Conservation (phyloP, 2,329 filamentous ascomycete genomes). For the Botrytis medusae region DNA sequence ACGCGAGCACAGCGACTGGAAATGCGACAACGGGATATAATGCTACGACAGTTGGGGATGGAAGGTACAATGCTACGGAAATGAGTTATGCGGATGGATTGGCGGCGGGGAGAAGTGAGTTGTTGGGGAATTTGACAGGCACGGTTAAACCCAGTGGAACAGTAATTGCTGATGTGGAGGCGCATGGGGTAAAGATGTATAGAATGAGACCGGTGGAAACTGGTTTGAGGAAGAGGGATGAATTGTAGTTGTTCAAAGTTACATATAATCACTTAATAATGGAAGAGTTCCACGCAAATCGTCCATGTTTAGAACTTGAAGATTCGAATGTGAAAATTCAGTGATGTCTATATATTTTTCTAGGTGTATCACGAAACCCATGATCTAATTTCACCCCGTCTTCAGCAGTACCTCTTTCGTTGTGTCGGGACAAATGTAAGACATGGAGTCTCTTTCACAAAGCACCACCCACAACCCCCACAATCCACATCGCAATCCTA, state of each 20-base stretch:
- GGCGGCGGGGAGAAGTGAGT: constrained; percentile 43
- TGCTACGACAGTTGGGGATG: constrained; percentile 34
- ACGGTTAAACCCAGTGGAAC: constrained; percentile 46
- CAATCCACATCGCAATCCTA: constrained; percentile 89
- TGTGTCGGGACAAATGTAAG: neutral
- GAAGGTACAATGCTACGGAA: constrained; percentile 50
- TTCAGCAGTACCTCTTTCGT: neutral
- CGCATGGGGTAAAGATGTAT: constrained; percentile 53
- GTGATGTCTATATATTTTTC: neutral
- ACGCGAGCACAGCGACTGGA: constrained; percentile 41
- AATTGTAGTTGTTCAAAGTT: constrained; percentile 39
- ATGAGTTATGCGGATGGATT: constrained; percentile 50
- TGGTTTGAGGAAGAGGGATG: constrained; percentile 40
- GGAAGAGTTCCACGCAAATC: neutral
- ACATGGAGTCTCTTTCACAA: constrained; percentile 50
- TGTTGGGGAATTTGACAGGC: constrained; percentile 49
- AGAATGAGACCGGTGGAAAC: constrained; percentile 40
- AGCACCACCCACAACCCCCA: constrained; percentile 81
- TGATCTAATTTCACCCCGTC: neutral
- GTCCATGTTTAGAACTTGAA: neutral
- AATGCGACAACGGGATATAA: constrained; percentile 39
- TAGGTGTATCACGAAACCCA: neutral
- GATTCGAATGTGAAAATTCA: neutral
- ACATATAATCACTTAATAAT: neutral
- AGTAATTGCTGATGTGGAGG: constrained; percentile 46